A percentile compares a stretch with the other conserved stretches of the same genome.
Evolutionary conservation across 1,139 yeast species (phyloP).

Genomic region (Yamadazyma membranifaciens): DNA sequence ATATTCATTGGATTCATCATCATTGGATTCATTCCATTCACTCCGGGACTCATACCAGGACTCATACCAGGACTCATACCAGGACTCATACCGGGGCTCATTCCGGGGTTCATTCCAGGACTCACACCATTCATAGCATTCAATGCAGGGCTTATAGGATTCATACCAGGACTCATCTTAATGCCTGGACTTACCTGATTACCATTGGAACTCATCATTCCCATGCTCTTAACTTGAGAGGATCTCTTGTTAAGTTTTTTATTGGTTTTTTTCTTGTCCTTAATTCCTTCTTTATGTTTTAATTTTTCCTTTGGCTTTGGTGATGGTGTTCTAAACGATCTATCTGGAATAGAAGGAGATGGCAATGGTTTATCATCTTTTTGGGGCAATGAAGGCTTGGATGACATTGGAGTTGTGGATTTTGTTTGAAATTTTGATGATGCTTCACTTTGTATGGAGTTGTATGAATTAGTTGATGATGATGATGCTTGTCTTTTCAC

Average conservation of each 20-base stretch:
- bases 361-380: conserved; percentile 13
- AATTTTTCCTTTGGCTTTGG: not conserved
- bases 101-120: conserved; percentile 2
- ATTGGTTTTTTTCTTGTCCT: conserved; percentile 4
- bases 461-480: conserved; percentile 29
- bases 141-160: conserved; percentile 1
- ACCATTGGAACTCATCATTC: too few relatives aligned
- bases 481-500: conserved; percentile 24
- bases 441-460: conserved; percentile 40
- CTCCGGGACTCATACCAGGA: conserved; percentile 5
- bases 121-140: not conserved
- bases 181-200: not conserved
- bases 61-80: conserved; percentile 1
- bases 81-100: conserved; percentile 4
- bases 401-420: not conserved
- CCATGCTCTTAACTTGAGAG: conserved; percentile 1
- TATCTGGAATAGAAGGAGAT: too few relatives aligned
- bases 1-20: conserved; percentile 7
- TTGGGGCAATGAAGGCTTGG: conserved; percentile 6
- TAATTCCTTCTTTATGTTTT: not conserved
- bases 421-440: conserved; percentile 35
- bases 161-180: conserved; percentile 1
- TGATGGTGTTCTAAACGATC: too few relatives aligned
- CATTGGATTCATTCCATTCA: conserved; percentile 7
- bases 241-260: conserved; percentile 4